Base-by-base conservation (phyloP, 2,329 filamentous ascomycete genomes). In the Byssothecium circinans region DNA sequence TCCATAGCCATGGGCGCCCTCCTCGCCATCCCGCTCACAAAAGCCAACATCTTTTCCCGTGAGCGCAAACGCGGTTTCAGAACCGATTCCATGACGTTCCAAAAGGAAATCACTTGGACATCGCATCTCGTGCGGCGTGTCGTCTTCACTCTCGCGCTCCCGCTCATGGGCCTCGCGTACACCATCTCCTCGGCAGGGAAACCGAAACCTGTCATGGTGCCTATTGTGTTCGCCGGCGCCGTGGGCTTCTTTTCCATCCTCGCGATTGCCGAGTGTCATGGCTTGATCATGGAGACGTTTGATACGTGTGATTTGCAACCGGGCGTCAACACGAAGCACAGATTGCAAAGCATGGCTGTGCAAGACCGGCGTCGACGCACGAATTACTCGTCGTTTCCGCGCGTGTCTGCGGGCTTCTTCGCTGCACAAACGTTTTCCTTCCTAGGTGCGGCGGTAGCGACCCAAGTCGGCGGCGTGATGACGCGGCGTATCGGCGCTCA, bases 241-340 rank as follows among this genome's bases (percentile, higher is more conserved):
- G 79, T 90, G 12, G 87, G 86, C 0, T 89, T 89, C 58, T 73
- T 90, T 4, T 86, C 85, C 1, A 85, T 84, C 42, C 79, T 92
- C 8, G 87, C 86, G 1, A 84, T 89, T 37, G 82, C 87, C 2
- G 88, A 91, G 69, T 90, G 87, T 68, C 82, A 86, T 54, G 86
- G 87, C 1, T 73, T 91, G 25, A 80, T 91, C 64, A 91, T 91
- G 87, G 87, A 91, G 63, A 85, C 84, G 0, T 91, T 86, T 66
- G 88, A 91, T 65, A 88, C 84, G n/a, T 89, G 85, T 33, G 88
- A 91, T 66, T 75, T 91, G 3, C 86, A 88, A 56, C 83, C 86
- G 2, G 85, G 86, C 10, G 85, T 87, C 75, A 87, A 80, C 46
- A 76, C 73, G 22, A 65, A 60, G 20, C 76, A 79, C 56, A 70